Evolutionary conservation across 352 stramenopile genomes (phyloP).

Genomic region (Pythium aquatile): DNA sequence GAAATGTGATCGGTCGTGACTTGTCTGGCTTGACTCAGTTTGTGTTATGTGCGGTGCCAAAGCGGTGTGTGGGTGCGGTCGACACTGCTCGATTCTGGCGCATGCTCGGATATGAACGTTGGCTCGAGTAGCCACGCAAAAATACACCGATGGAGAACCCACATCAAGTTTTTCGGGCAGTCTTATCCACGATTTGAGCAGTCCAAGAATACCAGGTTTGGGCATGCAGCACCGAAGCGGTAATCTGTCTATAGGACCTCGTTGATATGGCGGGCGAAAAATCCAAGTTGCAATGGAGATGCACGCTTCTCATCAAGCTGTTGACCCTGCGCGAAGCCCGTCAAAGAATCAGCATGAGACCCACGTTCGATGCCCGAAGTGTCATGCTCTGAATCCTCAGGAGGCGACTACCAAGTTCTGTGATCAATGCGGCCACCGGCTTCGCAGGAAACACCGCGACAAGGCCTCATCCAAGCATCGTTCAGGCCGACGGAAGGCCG

Average conservation of each 20-base stretch:
- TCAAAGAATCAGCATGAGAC: background rate
- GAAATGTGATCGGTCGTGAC: background rate
- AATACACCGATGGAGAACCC: background rate
- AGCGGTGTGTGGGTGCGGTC: background rate
- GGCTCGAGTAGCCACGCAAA: background rate
- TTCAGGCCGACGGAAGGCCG: background rate
- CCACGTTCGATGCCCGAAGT: constrained; percentile 1
- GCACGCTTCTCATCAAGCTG: background rate
- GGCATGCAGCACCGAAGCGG: background rate
- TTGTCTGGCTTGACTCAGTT: background rate
- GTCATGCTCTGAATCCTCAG: background rate
- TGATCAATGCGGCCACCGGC: constrained; percentile 24
- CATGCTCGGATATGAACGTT: background rate
- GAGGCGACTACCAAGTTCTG: constrained; percentile 14
- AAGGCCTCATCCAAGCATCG: background rate
- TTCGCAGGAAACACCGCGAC: background rate
- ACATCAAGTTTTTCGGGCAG: constrained; percentile 3
- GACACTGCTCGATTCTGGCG: background rate
- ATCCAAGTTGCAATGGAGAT: background rate
- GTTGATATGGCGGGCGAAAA: background rate
- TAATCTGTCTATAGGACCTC: background rate
- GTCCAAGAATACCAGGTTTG: constrained; percentile 1
- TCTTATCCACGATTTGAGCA: background rate
- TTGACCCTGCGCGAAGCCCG: background rate
- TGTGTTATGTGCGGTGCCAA: background rate